Evolutionary conservation across 805 yeast genomes (phyloP).

Genomic region (Teunomyces stri): DNA sequence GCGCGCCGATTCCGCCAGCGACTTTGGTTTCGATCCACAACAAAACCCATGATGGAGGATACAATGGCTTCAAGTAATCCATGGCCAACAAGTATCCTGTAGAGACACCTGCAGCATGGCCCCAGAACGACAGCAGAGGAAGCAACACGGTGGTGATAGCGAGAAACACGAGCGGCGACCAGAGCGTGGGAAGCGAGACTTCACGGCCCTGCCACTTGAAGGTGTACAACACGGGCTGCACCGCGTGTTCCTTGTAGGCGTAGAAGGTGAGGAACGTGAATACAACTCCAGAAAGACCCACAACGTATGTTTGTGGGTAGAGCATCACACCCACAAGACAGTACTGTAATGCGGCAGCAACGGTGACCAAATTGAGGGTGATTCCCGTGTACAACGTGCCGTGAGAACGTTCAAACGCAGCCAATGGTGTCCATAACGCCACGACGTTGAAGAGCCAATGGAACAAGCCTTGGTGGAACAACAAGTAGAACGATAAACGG

Average conservation of each 20-base stretch:
- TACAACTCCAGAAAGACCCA: slow-evolving; percentile 74
- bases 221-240: slow-evolving; percentile 39
- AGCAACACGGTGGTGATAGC: slow-evolving; percentile 48
- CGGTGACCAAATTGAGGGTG: slow-evolving; percentile 69
- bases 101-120: slow-evolving; percentile 66
- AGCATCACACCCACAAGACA: slow-evolving; percentile 50
- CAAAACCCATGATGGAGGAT: slow-evolving; percentile 66
- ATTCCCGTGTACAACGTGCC: slow-evolving; percentile 89
- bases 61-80: slow-evolving; percentile 55
- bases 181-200: slow-evolving; percentile 54
- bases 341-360: slow-evolving; percentile 63
- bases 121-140: slow-evolving; percentile 70
- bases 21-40: slow-evolving; percentile 62
- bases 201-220: slow-evolving; percentile 32
- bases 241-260: slow-evolving; percentile 45
- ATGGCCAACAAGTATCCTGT: slow-evolving; percentile 64
- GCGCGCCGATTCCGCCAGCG: slow-evolving; percentile 45
- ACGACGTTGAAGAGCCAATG: slow-evolving; percentile 62
- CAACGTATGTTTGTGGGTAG: slow-evolving; percentile 51
- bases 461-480: slow-evolving; percentile 59
- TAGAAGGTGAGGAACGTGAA: slow-evolving; percentile 65
- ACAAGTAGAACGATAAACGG: slow-evolving; percentile 66
- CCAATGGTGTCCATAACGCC: slow-evolving; percentile 57
- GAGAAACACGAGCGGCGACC: slow-evolving; percentile 53
- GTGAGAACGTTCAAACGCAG: slow-evolving; percentile 64